phyloP scores from a whole-genome alignment of 306 rosid genomes.

The Cicer judaicum region DNA sequence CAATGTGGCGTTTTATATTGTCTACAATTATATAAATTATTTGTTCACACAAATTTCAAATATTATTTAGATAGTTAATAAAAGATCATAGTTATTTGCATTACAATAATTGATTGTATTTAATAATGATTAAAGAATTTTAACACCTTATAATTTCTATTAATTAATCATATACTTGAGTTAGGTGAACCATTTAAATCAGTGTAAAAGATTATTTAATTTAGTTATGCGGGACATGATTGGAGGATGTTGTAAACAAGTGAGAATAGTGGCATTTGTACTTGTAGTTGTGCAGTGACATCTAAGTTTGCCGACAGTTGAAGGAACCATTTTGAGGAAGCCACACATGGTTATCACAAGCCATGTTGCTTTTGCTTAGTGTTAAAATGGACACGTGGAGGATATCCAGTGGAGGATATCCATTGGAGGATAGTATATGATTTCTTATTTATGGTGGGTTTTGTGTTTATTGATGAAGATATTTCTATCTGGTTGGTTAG shows the following conservation, averaged over 20 bases:
- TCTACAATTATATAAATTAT: no score
- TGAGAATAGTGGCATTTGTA: conserved; percentile 48
- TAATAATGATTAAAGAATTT: no score
- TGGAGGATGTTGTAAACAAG: neutral
- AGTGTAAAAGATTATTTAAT: no score
- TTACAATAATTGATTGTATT: no score
- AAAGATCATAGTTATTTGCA: no score
- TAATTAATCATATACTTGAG: no score
- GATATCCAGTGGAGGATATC: neutral
- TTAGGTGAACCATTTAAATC: no score
- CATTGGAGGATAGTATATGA: conserved; percentile 1
- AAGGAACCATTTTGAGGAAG: conserved; percentile 45
- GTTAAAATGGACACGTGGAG: neutral
- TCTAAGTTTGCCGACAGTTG: conserved; percentile 73
- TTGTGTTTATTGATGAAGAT: conserved; percentile 2
- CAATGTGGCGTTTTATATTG: conserved; percentile 2
- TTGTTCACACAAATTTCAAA: no score
- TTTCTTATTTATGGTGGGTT: conserved; percentile 29
- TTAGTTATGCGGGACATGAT: neutral
- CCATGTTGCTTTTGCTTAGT: conserved; percentile 27
- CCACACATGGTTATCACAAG: conserved; percentile 28
- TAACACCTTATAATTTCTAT: no score
- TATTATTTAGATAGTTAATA: no score
- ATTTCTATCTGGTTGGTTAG: conserved; percentile 27
- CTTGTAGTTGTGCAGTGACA: conserved; percentile 48